Conservation (phyloP, 306 rosid genomes). For the Abrus precatorius region DNA sequence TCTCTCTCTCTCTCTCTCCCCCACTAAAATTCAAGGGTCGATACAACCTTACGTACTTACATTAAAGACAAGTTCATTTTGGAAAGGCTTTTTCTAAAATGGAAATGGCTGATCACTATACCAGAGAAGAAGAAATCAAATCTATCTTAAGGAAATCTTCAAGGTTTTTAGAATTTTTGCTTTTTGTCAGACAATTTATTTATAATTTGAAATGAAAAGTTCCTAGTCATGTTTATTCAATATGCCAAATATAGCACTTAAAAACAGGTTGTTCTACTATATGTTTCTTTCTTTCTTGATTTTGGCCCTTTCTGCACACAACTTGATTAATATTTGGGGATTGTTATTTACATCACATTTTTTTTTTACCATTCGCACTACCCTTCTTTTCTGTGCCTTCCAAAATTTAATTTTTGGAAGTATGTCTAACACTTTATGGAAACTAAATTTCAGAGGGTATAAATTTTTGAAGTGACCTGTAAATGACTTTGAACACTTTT, state of each 20-base stretch:
- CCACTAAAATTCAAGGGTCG: neutral
- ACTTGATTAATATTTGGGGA: neutral
- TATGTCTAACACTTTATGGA: no score
- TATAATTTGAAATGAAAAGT: slow-evolving; percentile 25
- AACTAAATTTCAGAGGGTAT: no score
- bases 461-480: no score
- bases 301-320: neutral
- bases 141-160: neutral
- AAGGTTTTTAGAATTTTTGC: neutral
- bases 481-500: no score
- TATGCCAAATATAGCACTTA: neutral
- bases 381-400: no score
- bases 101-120: neutral
- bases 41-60: neutral
- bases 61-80: neutral
- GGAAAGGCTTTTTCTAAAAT: neutral
- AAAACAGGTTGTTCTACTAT: slow-evolving; percentile 2
- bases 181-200: neutral
- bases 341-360: no score
- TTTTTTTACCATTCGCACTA: no score
- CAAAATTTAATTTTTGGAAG: no score
- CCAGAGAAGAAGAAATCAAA: slow-evolving; percentile 24
- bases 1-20: slow-evolving; percentile 30
- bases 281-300: neutral
- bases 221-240: slow-evolving; percentile 16